Base-by-base conservation (phyloP, 176 grass and related monocot genomes). In the Eremochloa ophiuroides region DNA sequence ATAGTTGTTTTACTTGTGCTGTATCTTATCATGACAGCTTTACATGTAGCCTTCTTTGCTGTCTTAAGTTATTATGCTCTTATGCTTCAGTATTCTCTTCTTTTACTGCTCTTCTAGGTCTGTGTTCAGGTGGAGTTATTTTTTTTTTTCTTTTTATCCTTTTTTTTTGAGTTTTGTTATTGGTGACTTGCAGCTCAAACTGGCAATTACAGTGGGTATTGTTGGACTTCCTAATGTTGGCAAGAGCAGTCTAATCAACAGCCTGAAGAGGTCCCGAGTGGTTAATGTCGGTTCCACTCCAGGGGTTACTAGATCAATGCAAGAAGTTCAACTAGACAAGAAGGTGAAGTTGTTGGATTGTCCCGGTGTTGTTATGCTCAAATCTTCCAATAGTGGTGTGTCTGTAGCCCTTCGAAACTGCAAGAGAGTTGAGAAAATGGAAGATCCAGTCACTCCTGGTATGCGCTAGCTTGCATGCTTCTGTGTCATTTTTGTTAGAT, bases 361-460 rank as follows among this genome's bases (percentile, higher is more conserved):
- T 41, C 96, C 91, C 85, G 96, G 93, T 87, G 93, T 99, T 84
- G 96, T 95, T 66, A 95, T 95, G 96, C 86, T 99, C n/a, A 99
- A 87, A 79, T 91, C 91, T 69, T 67, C 84, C 68, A 81, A 80
- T 17, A 80, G 61, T 48, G 88, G 94, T 80, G 75, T 94, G n/a
- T 99, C 88, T 76, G 46, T 95, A 44, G 87, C 75, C 55, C 93
- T 99, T 88, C 86, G 88, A 47, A 99, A 95, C 75, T 95, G 93
- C 80, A 95, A 95, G 76, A 91, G 91, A 71, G 84, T 99, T 81
- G 96, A 99, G 83, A 99, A 99, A 84, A 88, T 99, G 90, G 96
- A 95, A 29, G 96, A 99, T 82, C 90, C 85, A 74, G 62, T 91
- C 56, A 70, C 62, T 88, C 93, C 96, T 88, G 96, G 96, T 95